Evolutionary conservation across 164 flowering plant genomes (phyloP).

Genomic region (Amborella trichopoda): DNA sequence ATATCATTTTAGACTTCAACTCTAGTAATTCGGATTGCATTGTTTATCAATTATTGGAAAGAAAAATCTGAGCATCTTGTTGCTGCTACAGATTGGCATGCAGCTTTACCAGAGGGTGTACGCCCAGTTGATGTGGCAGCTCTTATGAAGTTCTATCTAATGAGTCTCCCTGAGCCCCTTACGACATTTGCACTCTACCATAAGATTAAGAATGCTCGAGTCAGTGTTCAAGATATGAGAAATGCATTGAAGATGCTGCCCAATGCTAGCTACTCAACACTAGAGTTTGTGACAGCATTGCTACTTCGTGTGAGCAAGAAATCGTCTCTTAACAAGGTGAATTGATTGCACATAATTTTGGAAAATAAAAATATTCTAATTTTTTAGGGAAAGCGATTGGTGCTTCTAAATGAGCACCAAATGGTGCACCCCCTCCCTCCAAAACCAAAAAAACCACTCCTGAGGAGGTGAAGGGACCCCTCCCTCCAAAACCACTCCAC

Average conservation of each 20-base stretch:
- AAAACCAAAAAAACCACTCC: too few relatives aligned
- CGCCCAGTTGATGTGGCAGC: conserved; percentile 61
- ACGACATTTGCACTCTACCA: conserved; percentile 62
- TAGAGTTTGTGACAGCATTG: conserved; percentile 75
- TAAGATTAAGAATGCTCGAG: conserved; percentile 66
- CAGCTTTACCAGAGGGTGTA: conserved; percentile 59
- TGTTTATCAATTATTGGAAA: too few relatives aligned
- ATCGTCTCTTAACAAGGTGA: conserved; percentile 76
- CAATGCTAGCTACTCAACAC: conserved; percentile 72
- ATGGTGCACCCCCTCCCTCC: too few relatives aligned
- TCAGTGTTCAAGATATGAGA: conserved; percentile 50
- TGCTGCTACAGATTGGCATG: conserved; percentile 68
- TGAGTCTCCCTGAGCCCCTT: conserved; percentile 90
- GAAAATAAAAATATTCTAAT: too few relatives aligned
- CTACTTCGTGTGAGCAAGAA: conserved; percentile 80
- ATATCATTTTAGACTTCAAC: too few relatives aligned
- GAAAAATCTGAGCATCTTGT: too few relatives aligned
- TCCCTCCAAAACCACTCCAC: too few relatives aligned
- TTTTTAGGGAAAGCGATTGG: too few relatives aligned
- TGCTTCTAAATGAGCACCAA: too few relatives aligned
- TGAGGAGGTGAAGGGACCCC: too few relatives aligned
- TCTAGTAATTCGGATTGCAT: too few relatives aligned
- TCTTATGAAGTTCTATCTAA: conserved; percentile 65
- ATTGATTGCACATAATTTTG: too few relatives aligned
- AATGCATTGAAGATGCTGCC: conserved; percentile 71